Evolutionary conservation across 164 flowering plant species (phyloP).

Genomic region (Magnolia officinalis): DNA sequence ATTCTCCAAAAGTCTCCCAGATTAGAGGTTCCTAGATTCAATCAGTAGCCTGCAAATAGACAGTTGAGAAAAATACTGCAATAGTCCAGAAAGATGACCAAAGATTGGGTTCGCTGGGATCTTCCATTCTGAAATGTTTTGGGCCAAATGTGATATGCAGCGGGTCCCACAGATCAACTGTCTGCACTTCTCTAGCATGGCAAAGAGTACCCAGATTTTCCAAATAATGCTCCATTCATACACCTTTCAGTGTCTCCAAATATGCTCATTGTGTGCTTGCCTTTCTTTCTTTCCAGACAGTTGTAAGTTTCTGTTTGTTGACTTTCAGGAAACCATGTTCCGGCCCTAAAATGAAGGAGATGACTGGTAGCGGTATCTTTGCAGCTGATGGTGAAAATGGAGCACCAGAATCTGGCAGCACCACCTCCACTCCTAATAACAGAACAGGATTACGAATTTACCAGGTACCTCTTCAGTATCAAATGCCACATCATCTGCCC

Average conservation of each 20-base stretch:
- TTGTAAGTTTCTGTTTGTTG: not conserved
- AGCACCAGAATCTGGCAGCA: conserved; percentile 43
- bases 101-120: not conserved
- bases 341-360: conserved; percentile 78
- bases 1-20: too few relatives aligned
- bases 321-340: conserved; percentile 87
- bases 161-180: not conserved
- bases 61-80: not conserved
- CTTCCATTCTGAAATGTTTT: not conserved
- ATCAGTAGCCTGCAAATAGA: not conserved
- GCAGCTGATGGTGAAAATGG: conserved; percentile 49
- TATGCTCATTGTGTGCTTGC: too few relatives aligned
- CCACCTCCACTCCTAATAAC: conserved; percentile 36
- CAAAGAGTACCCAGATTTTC: too few relatives aligned
- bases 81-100: not conserved
- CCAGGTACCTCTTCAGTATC: conserved; percentile 48
- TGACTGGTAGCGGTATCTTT: conserved; percentile 93
- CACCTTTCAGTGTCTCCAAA: too few relatives aligned
- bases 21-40: not conserved
- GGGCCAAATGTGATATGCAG: not conserved
- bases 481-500: not conserved
- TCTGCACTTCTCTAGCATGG: too few relatives aligned
- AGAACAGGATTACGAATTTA: conserved; percentile 76
- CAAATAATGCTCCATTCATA: too few relatives aligned
- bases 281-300: too few relatives aligned